phyloP scores from a whole-genome alignment of 805 yeast species.

The Lipomyces anomalus region DNA sequence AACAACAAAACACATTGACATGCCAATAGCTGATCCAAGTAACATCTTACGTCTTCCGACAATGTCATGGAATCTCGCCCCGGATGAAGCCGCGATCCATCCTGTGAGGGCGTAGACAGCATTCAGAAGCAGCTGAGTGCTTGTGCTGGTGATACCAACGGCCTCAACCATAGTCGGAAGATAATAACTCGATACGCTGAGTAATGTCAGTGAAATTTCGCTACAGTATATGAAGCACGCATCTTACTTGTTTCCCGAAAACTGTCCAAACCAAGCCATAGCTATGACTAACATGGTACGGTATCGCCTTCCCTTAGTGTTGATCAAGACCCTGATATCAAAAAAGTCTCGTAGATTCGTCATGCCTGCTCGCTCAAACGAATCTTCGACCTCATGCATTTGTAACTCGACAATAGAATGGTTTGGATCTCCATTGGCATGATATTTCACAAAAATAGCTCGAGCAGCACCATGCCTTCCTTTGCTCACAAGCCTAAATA shows the following conservation, averaged over 20 bases:
- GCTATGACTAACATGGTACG: constrained; percentile 36
- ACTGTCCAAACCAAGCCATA: constrained; percentile 39
- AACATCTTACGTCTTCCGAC: constrained; percentile 9
- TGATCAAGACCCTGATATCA: constrained; percentile 34
- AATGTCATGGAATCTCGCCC: constrained; percentile 8
- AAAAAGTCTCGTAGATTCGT: constrained; percentile 33
- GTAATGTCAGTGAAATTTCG: neutral
- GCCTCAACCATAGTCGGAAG: constrained; percentile 45
- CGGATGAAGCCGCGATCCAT: constrained; percentile 10
- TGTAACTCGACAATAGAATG: constrained; percentile 9
- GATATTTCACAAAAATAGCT: constrained; percentile 37
- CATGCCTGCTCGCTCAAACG: neutral
- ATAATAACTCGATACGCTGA: constrained; percentile 45
- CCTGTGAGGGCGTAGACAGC: constrained; percentile 46
- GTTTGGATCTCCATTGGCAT: constrained; percentile 39
- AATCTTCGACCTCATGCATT: constrained; percentile 24
- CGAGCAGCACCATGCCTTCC: constrained; percentile 43
- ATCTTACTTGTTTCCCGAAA: constrained; percentile 39
- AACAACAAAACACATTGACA: constrained; percentile 36
- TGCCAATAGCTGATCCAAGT: constrained; percentile 32
- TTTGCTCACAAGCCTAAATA: constrained; percentile 37
- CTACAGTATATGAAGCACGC: neutral
- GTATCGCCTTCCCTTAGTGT: too few species aligned
- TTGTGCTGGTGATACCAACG: constrained; percentile 48
- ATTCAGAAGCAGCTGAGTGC: constrained; percentile 44